These are phyloP conservation scores for Lachancea kluyveri DNA, from an alignment of 805 yeast genomes.

Conservation along the genomic window DNA sequence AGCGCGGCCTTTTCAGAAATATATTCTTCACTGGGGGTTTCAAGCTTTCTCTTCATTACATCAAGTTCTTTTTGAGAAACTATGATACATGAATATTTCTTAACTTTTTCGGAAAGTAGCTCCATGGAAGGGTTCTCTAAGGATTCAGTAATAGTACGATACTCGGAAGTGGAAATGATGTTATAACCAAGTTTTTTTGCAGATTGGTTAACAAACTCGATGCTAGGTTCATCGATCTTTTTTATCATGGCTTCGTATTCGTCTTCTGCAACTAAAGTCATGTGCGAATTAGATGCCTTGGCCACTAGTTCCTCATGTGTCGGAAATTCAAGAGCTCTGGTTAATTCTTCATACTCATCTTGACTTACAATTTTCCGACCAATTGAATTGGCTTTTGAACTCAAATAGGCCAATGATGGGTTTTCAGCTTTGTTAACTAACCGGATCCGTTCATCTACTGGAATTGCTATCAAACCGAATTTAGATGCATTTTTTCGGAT, in stretches of 20 bases:
- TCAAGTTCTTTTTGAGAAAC: conserved; percentile 11
- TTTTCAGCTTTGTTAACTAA: conserved; percentile 4
- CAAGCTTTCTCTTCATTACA: not conserved
- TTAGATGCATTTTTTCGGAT: conserved; percentile 11
- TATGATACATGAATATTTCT: conserved; percentile 13
- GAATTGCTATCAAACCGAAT: conserved; percentile 2
- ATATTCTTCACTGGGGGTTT: conserved; percentile 3
- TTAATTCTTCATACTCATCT: conserved; percentile 6
- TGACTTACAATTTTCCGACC: conserved; percentile 13
- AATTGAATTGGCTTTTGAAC: conserved; percentile 8
- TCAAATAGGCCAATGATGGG: conserved; percentile 13
- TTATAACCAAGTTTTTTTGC: conserved; percentile 2
- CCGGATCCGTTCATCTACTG: too few species aligned
- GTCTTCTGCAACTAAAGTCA: conserved; percentile 12
- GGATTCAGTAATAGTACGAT: conserved; percentile 3
- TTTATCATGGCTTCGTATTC: conserved; percentile 11
- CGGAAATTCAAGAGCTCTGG: conserved; percentile 6
- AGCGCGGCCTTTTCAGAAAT: conserved; percentile 1
- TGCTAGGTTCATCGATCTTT: conserved; percentile 11
- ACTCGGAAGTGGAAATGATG: conserved; percentile 5
- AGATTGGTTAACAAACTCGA: conserved; percentile 9
- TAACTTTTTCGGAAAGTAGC: conserved; percentile 9
- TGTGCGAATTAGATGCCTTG: conserved; percentile 5
- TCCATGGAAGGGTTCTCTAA: conserved; percentile 8
- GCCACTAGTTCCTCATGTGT: conserved; percentile 18